These are phyloP conservation scores for Salix suchowensis DNA, from an alignment of 345 rosid genomes.

Conservation along the genomic window DNA sequence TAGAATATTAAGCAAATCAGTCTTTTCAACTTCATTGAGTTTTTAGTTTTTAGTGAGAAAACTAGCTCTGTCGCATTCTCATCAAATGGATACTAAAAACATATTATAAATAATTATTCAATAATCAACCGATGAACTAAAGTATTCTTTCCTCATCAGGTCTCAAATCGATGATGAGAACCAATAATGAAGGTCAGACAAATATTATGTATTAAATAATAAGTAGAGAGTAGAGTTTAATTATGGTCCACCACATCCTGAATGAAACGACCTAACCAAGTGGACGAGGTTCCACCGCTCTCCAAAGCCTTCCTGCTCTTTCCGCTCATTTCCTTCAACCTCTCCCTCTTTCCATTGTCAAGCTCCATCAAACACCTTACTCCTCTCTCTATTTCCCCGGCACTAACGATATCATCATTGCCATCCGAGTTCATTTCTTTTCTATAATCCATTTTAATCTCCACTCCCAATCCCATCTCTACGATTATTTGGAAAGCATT, in stretches of 20 bases:
- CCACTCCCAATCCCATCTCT: neutral
- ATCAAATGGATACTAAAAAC: no score
- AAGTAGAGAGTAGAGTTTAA: no score
- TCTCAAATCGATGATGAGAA: no score
- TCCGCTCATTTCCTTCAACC: neutral
- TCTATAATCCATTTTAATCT: neutral
- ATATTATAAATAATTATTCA: no score
- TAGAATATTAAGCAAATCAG: no score
- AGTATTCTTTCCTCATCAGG: no score
- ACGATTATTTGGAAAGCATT: neutral
- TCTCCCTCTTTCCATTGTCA: neutral
- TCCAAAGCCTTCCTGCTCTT: neutral
- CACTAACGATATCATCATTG: neutral
- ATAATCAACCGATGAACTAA: no score
- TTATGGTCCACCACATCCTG: neutral
- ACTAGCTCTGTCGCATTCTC: no score
- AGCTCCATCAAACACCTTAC: neutral
- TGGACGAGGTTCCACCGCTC: neutral
- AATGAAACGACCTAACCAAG: neutral
- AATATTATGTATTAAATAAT: no score
- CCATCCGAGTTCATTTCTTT: neutral
- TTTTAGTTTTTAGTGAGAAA: no score
- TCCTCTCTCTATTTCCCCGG: neutral
- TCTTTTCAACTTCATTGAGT: no score
- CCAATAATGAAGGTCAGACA: no score